phyloP scores from a whole-genome alignment of 768 basidiomycete species.

The Boletus huronensis region DNA sequence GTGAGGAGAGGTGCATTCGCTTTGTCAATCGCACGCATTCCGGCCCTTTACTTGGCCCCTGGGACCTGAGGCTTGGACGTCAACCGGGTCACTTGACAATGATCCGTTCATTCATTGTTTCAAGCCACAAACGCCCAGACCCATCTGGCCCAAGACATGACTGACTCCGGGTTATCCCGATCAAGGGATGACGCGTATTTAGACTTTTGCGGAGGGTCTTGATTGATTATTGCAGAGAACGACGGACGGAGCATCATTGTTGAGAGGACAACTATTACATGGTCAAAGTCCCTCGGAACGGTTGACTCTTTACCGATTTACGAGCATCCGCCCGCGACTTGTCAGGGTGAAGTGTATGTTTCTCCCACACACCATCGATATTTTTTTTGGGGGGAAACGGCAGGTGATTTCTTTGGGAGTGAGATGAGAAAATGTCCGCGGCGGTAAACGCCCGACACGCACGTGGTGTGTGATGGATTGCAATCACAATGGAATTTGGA shows the following conservation, averaged over 20 bases:
- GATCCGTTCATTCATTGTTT: constrained; percentile 12
- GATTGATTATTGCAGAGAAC: neutral
- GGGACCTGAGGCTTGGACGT: neutral
- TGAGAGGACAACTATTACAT: neutral
- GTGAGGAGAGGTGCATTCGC: neutral
- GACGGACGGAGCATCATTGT: neutral
- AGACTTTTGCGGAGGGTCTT: constrained; percentile 11
- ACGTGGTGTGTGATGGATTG: neutral
- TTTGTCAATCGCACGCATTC: neutral
- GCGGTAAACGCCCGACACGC: constrained; percentile 3
- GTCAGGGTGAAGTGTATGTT: neutral
- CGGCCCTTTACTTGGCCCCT: neutral
- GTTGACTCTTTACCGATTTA: neutral
- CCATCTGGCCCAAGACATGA: neutral
- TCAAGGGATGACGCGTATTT: constrained; percentile 20
- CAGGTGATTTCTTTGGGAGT: neutral
- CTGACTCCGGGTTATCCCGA: neutral
- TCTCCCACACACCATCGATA: neutral
- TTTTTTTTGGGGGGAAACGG: neutral
- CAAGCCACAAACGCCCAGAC: neutral
- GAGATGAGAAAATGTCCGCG: constrained; percentile 16
- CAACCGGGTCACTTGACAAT: constrained; percentile 1
- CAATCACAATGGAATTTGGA: neutral
- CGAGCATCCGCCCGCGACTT: neutral
- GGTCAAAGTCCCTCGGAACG: neutral